Conservation (phyloP, 768 basidiomycete species). For the Leucocoprinus sp. region DNA sequence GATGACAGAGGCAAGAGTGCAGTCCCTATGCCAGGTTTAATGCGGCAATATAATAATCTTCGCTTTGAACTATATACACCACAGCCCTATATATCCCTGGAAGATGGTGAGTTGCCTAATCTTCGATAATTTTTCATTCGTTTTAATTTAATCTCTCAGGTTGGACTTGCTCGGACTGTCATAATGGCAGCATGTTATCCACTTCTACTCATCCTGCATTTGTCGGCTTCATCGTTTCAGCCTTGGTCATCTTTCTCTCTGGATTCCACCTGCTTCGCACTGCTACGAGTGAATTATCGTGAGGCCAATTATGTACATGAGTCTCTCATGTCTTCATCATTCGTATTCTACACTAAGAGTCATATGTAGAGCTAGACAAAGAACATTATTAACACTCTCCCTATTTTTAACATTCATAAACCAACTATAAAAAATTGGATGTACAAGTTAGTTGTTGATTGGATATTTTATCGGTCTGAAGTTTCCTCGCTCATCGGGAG, state of each 20-base stretch:
- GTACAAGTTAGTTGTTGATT: no score
- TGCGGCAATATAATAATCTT: conserved; percentile 55
- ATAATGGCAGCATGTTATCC: conserved; percentile 1
- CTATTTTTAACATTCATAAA: no score
- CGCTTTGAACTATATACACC: conserved; percentile 77
- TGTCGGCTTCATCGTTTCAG: conserved; percentile 10
- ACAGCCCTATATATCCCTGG: conserved; percentile 51
- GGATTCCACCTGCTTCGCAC: conserved; percentile 11
- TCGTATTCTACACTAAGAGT: no score
- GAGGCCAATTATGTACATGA: no score
- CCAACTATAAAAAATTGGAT: no score
- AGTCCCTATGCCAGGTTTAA: conserved; percentile 43
- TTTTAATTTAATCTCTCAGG: conserved; percentile 1
- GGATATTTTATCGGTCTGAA: no score
- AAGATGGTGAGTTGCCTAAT: conserved; percentile 13
- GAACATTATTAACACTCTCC: no score
- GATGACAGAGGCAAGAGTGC: conserved; percentile 64
- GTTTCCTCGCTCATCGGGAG: no score
- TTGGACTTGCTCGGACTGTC: conserved; percentile 11
- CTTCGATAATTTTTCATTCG: neutral
- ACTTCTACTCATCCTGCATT: conserved; percentile 10
- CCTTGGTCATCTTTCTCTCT: conserved; percentile 12
- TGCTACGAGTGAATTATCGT: neutral
- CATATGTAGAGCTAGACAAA: no score
- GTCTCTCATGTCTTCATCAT: neutral